A percentile compares a stretch with the other conserved stretches of the same genome.
These are phyloP conservation scores for Tulasnella sp. DNA, from an alignment of 768 basidiomycete species.

Conservation along the genomic window DNA sequence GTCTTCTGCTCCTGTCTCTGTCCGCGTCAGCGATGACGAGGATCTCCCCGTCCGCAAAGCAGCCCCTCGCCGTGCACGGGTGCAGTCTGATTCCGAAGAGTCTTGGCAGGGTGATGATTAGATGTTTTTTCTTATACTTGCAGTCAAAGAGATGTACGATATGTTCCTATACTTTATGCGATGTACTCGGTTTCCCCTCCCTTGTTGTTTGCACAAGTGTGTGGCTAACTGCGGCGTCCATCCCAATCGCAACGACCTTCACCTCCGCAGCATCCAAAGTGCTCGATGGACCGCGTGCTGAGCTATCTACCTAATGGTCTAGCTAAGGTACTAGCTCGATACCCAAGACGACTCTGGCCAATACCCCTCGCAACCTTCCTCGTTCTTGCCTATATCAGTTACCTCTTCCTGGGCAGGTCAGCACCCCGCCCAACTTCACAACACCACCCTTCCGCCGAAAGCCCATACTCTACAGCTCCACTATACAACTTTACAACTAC, in stretches of 20 bases:
- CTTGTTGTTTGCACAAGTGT: not conserved
- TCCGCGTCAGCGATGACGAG: constrained; percentile 11
- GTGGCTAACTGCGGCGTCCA: not conserved
- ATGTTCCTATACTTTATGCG: not conserved
- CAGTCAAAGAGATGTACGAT: not conserved
- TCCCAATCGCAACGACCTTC: too few species aligned
- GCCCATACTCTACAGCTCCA: not conserved
- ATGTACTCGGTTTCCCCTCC: not conserved
- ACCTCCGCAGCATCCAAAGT: too few species aligned
- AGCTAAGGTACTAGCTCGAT: not conserved
- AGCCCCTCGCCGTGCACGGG: not conserved
- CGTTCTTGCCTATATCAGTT: not conserved
- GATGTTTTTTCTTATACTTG: not conserved
- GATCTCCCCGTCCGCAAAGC: constrained; percentile 1
- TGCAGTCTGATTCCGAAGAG: not conserved
- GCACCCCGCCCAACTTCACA: not conserved
- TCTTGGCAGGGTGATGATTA: not conserved
- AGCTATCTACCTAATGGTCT: not conserved
- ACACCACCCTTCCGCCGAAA: not conserved
- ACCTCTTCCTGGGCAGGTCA: not conserved
- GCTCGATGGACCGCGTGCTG: not conserved
- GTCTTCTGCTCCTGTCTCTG: not conserved
- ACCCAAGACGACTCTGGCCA: not conserved
- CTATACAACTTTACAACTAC: constrained; percentile 3
- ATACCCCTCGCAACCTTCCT: not conserved